Percentiles rank a stretch among this genome's conserved stretches.
phyloP scores from a whole-genome alignment of 805 yeast species.

The Torulaspora quercuum region DNA sequence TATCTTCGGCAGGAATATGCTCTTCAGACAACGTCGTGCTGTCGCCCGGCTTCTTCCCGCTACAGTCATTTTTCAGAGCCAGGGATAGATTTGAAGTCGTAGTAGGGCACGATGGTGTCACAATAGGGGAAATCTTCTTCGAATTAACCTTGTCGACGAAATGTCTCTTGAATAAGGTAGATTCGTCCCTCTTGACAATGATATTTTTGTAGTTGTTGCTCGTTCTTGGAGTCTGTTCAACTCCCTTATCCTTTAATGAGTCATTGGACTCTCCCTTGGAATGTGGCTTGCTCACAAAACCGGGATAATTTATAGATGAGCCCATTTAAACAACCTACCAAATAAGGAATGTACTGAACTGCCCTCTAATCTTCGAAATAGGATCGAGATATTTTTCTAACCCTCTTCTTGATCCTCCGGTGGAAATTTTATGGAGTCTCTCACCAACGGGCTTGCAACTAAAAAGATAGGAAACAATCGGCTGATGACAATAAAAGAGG shows the following conservation, averaged over 20 bases:
- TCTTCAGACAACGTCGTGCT: neutral
- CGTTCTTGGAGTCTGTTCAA: slow-evolving; percentile 2
- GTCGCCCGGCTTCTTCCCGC: slow-evolving; percentile 4
- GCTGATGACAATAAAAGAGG: too few relatives aligned
- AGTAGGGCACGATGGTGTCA: slow-evolving; percentile 5
- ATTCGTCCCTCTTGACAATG: slow-evolving; percentile 8
- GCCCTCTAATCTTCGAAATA: too few relatives aligned
- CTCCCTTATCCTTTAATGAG: neutral
- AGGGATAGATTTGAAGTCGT: slow-evolving; percentile 27
- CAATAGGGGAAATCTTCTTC: slow-evolving; percentile 4
- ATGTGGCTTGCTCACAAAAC: slow-evolving; percentile 16
- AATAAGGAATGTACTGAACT: too few relatives aligned
- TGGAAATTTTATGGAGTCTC: too few relatives aligned
- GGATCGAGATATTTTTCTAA: too few relatives aligned
- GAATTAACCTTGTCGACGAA: slow-evolving; percentile 11
- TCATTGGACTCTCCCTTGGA: slow-evolving; percentile 7
- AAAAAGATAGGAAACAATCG: too few relatives aligned
- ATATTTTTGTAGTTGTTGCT: slow-evolving; percentile 1
- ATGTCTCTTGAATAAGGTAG: slow-evolving; percentile 14
- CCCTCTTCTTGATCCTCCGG: too few relatives aligned
- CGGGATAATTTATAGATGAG: slow-evolving; percentile 23
- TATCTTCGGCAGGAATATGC: slow-evolving; percentile 14
- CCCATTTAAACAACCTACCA: slow-evolving; percentile 18
- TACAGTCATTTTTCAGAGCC: slow-evolving; percentile 21
- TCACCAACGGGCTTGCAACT: too few relatives aligned